These are phyloP conservation scores for Phytophthora sp. DNA, from an alignment of 352 stramenopile genomes.

Conservation along the genomic window DNA sequence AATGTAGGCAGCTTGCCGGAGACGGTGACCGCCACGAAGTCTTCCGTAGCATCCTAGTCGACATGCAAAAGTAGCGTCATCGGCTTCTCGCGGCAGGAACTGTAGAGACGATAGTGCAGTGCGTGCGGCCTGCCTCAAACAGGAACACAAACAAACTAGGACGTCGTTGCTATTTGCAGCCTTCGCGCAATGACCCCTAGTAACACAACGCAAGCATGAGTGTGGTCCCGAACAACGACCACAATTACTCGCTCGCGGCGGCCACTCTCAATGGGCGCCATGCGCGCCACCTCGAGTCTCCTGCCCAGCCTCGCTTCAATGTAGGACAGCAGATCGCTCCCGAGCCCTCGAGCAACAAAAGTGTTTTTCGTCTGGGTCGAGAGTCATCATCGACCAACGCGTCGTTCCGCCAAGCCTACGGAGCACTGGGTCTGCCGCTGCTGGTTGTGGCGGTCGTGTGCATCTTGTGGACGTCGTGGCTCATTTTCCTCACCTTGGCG, in stretches of 20 bases:
- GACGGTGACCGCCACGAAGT: too few species aligned
- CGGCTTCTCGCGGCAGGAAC: too few species aligned
- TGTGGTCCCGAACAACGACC: neutral
- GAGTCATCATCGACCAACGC: neutral
- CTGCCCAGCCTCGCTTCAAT: neutral
- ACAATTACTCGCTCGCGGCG: neutral
- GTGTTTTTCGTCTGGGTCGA: neutral
- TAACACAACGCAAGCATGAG: neutral
- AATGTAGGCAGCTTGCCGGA: too few species aligned
- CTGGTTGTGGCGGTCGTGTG: conserved; percentile 16
- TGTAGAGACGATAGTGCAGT: too few species aligned
- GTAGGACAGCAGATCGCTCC: neutral
- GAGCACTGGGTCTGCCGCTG: conserved; percentile 16
- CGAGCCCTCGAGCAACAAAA: neutral
- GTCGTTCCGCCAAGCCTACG: conserved; percentile 25
- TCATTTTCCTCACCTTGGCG: conserved; percentile 26
- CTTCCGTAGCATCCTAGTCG: too few species aligned
- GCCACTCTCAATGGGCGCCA: neutral
- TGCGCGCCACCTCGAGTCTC: neutral
- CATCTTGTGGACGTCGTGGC: conserved; percentile 33
- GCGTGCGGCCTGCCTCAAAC: too few species aligned
- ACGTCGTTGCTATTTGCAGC: too few species aligned
- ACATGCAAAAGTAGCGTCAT: too few species aligned
- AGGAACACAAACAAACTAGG: too few species aligned
- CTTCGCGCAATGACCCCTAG: neutral